Evolutionary conservation across 768 basidiomycete species (phyloP).

Genomic region (Tubosaeta sp.): DNA sequence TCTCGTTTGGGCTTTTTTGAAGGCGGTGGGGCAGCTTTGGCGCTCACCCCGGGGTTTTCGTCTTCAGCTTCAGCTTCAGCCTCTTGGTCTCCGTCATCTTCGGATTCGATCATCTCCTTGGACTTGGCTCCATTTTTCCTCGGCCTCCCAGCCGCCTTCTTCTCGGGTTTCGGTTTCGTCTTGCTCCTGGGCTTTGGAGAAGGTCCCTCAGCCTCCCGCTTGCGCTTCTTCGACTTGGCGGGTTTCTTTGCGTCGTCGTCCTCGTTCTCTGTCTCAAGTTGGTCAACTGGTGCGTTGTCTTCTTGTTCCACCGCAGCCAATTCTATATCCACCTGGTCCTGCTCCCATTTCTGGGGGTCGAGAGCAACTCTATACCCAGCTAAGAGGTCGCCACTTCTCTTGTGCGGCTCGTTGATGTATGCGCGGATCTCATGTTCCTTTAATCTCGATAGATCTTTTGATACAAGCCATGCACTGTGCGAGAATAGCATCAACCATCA

Average conservation of each 20-base stretch:
- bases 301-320: conserved; percentile 42
- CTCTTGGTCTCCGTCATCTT: conserved; percentile 51
- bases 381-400: conserved; percentile 72
- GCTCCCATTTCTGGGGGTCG: conserved; percentile 69
- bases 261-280: conserved; percentile 52
- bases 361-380: conserved; percentile 72
- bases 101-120: conserved; percentile 62
- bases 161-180: conserved; percentile 43
- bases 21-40: conserved; percentile 56
- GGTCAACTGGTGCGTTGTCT: conserved; percentile 61
- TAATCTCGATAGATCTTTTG: conserved; percentile 79
- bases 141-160: conserved; percentile 31
- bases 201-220: conserved; percentile 55
- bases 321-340: conserved; percentile 35
- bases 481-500: conserved; percentile 7
- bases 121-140: conserved; percentile 61
- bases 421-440: conserved; percentile 77
- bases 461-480: conserved; percentile 75
- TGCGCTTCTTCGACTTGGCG: conserved; percentile 51
- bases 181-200: conserved; percentile 38
- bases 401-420: conserved; percentile 73
- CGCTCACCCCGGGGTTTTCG: conserved; percentile 44
- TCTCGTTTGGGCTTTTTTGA: conserved; percentile 59
- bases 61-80: conserved; percentile 44
- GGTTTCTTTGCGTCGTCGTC: conserved; percentile 49